Percentiles rank a stretch among this genome's conserved stretches.
Evolutionary conservation across 148 eudicot genomes (phyloP).

Genomic region (Persicaria maculosa): DNA sequence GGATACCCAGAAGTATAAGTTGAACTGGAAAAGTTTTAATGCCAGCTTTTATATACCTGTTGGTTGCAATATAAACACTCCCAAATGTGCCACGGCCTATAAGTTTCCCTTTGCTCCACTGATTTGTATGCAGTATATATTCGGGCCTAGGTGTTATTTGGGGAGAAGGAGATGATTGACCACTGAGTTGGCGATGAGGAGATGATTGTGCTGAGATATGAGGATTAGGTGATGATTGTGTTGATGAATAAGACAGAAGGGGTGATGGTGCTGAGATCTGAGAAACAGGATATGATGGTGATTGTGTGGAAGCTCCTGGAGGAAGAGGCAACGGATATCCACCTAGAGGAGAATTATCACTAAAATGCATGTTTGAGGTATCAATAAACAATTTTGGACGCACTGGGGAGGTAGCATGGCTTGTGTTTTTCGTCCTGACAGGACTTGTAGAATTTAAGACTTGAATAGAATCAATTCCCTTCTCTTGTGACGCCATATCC

Average conservation of each 20-base stretch:
- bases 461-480: slow-evolving; percentile 31
- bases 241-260: neutral
- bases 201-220: slow-evolving; percentile 21
- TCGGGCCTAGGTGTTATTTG: slow-evolving; percentile 27
- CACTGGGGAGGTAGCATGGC: slow-evolving; percentile 49
- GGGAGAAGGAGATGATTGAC: slow-evolving; percentile 24
- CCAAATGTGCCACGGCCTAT: slow-evolving; percentile 98
- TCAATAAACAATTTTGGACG: slow-evolving; percentile 32
- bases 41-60: slow-evolving; percentile 35
- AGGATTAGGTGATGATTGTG: slow-evolving; percentile 8
- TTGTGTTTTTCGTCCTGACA: slow-evolving; percentile 20
- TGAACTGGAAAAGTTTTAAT: neutral
- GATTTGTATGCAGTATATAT: slow-evolving; percentile 29
- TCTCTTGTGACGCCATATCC: slow-evolving; percentile 24
- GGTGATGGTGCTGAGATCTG: slow-evolving; percentile 8
- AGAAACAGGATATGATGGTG: slow-evolving; percentile 15
- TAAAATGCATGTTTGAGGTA: slow-evolving; percentile 24
- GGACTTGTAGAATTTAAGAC: slow-evolving; percentile 37
- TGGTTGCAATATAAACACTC: slow-evolving; percentile 79
- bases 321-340: slow-evolving; percentile 90
- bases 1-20: neutral
- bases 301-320: slow-evolving; percentile 41
- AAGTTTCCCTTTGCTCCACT: slow-evolving; percentile 92
- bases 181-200: neutral
- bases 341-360: slow-evolving; percentile 25